Evolutionary conservation across 768 basidiomycete genomes (phyloP).

Genomic region (Termitomyces eurrhizus): DNA sequence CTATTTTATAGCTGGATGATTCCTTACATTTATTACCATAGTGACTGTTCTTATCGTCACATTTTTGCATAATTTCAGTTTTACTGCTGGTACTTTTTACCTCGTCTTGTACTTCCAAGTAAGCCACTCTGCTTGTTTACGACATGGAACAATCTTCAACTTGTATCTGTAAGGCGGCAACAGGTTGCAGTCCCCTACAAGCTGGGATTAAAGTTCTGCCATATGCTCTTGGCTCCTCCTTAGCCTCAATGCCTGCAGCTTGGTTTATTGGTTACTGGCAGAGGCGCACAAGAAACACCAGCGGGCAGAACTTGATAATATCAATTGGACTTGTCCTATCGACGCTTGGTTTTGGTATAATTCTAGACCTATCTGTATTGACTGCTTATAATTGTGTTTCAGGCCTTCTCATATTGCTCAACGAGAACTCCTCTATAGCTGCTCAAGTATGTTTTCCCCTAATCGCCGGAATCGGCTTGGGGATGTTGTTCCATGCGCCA

Average conservation of each 20-base stretch:
- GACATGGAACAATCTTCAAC: not conserved
- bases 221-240: constrained; percentile 80
- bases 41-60: constrained; percentile 64
- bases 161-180: constrained; percentile 49
- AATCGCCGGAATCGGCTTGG: constrained; percentile 72
- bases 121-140: constrained; percentile 11
- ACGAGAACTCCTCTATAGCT: constrained; percentile 42
- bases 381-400: constrained; percentile 4
- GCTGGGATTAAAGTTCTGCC: constrained; percentile 76
- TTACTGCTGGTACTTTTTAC: constrained; percentile 84
- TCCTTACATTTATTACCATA: constrained; percentile 25
- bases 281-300: constrained; percentile 48
- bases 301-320: constrained; percentile 64
- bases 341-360: constrained; percentile 70
- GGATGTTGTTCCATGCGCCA: constrained; percentile 83
- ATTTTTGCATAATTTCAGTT: constrained; percentile 81
- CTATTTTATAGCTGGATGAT: constrained; percentile 4
- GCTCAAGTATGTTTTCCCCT: constrained; percentile 59
- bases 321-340: constrained; percentile 60
- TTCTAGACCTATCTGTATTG: not conserved
- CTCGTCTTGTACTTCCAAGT: constrained; percentile 84
- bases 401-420: constrained; percentile 68
- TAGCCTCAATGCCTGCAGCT: constrained; percentile 84
- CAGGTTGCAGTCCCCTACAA: constrained; percentile 64
- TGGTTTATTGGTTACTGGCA: constrained; percentile 76